phyloP scores from a whole-genome alignment of 2,329 filamentous ascomycete species.

The Pseudocercospora fijiensis region DNA sequence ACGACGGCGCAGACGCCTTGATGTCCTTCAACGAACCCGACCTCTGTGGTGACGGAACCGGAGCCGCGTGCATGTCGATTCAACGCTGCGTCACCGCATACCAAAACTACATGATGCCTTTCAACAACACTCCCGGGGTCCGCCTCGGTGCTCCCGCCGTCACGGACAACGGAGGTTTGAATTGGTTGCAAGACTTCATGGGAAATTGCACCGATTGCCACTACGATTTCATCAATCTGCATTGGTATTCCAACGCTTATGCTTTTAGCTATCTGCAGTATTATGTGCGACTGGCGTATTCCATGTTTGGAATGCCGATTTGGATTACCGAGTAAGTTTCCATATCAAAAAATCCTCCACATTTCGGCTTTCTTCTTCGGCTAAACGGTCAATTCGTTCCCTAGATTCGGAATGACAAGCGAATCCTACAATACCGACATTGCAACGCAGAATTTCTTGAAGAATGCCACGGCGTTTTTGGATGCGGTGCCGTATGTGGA shows the following conservation, averaged over 20 bases:
- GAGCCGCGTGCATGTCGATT: conserved; percentile 58
- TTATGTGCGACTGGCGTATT: conserved; percentile 42
- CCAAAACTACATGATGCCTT: conserved; percentile 55
- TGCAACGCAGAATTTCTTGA: conserved; percentile 49
- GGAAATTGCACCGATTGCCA: conserved; percentile 53
- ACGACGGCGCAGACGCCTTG: conserved; percentile 48
- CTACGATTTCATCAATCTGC: conserved; percentile 60
- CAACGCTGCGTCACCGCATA: conserved; percentile 51
- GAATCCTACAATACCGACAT: conserved; percentile 36
- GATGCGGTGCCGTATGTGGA: conserved; percentile 42
- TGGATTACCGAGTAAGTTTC: conserved; percentile 53
- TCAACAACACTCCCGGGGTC: conserved; percentile 44
- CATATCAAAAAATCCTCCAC: too few relatives aligned
- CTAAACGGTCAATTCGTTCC: not conserved
- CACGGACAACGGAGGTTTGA: conserved; percentile 59
- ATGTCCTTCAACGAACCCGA: conserved; percentile 71
- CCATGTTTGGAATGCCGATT: conserved; percentile 24
- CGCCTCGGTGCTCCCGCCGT: conserved; percentile 58
- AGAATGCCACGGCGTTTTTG: conserved; percentile 45
- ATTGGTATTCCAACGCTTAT: conserved; percentile 55
- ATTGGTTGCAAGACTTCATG: conserved; percentile 56
- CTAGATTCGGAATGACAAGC: conserved; percentile 50
- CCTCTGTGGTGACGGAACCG: conserved; percentile 38
- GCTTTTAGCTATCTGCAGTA: conserved; percentile 41
- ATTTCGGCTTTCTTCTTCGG: too few relatives aligned